Percentiles rank a stretch among this genome's conserved stretches.
Conservation (phyloP, 495 filamentous ascomycete genomes). For the Terfezia boudieri region DNA sequence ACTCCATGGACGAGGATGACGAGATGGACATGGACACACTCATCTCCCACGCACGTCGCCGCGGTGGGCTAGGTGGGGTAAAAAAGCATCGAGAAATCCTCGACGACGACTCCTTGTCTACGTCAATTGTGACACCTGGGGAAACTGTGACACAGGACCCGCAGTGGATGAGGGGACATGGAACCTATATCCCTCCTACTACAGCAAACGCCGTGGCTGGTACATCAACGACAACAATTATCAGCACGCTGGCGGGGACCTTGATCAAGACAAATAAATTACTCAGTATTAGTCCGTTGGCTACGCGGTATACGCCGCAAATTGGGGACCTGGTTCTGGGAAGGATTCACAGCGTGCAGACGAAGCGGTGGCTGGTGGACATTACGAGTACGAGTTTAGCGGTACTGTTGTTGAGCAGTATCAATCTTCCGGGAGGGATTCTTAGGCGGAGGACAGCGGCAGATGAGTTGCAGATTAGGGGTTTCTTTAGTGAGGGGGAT, state of each 20-base stretch:
- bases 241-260: conserved; percentile 68
- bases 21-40: conserved; percentile 35
- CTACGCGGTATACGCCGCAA: conserved; percentile 84
- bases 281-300: conserved; percentile 60
- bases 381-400: conserved; percentile 67
- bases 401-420: conserved; percentile 57
- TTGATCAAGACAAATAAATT: conserved; percentile 87
- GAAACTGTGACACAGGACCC: conserved; percentile 72
- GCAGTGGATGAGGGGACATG: conserved; percentile 77
- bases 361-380: conserved; percentile 81
- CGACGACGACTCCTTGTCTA: conserved; percentile 8
- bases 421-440: conserved; percentile 89
- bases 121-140: conserved; percentile 62
- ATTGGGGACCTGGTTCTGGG: conserved; percentile 92
- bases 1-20: conserved; percentile 27
- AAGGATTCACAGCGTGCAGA: conserved; percentile 76
- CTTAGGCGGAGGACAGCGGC: conserved; percentile 73
- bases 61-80: conserved; percentile 22
- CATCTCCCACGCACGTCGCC: conserved; percentile 22
- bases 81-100: conserved; percentile 13
- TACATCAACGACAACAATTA: conserved; percentile 28
- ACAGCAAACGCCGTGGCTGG: background rate
- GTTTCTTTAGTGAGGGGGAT: conserved; percentile 80
- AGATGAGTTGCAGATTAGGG: conserved; percentile 86
- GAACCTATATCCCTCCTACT: conserved; percentile 5